Evolutionary conservation across 305 asterid genomes (phyloP), one percentile per base, ranked within the genome.

Genomic region (Ilex paraguariensis): DNA sequence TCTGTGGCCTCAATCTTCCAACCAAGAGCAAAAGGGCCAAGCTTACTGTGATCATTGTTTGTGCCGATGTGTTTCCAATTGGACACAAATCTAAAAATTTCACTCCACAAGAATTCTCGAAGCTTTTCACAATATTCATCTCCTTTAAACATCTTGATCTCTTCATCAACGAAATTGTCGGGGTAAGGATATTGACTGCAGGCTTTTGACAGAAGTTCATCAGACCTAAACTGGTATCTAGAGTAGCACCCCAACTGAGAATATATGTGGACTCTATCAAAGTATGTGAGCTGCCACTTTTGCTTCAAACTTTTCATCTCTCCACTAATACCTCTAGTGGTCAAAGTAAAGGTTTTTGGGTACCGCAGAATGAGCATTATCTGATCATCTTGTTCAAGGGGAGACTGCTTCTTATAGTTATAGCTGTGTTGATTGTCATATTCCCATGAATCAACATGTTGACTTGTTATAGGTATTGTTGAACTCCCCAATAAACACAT

Each of bases 281-380:
- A 69, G 54, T 63, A 58, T 45, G 60, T 54, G 14, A 7, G 12
- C 9, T 31, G 44, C 11, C 5, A 14, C 7, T 21, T 15, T 14
- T 63, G 17, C 40, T 58, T 69, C 36, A 69, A 57, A 56, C 60
- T 69, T 40, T 39, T 59, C 74, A 63, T 36, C 57, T 69, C 69
- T 32, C 65, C 69, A 28, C 13, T 15, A 3, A 53, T 53, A 6
- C 57, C 31, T 15, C 57, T 53, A 16, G 57, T 53, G 57, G 31
- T 0, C 31, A 53, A 15, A 53, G 57, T 6, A 11, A 53, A 53
- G 6, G 28, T 15, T 14, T 53, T 15, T 14, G 57, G 57, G 57
- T 13, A 53, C 10, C 12, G 10, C 0, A 53, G 31, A 16, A 53
- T 1, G n/a, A 53, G 57, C 57, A 53, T 6, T 14, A 53, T 53